Conservation (phyloP, 169 alveolate genomes). For the Plasmodium reichenowi region DNA sequence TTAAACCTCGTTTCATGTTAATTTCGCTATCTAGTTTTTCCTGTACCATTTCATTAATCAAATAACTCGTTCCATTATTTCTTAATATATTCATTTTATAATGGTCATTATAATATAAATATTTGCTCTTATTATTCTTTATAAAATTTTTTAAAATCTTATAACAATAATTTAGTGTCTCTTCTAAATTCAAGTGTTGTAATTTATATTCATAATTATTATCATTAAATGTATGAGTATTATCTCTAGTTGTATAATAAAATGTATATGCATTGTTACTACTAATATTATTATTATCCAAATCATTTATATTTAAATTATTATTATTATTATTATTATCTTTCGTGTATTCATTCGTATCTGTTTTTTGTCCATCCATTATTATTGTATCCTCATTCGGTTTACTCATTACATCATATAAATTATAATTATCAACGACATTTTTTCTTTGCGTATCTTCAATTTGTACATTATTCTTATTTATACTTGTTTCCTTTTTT, state of each 20-base stretch:
- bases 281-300: background rate
- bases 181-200: constrained; percentile 59
- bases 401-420: background rate
- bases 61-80: too few species aligned
- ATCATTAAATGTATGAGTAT: background rate
- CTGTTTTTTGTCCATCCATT: background rate
- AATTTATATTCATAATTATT: constrained; percentile 4
- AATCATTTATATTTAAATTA: background rate
- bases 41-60: too few species aligned
- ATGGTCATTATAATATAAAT: constrained; percentile 39
- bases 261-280: background rate
- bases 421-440: background rate
- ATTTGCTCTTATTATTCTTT: constrained; percentile 20
- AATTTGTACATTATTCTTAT: background rate
- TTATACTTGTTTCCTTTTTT: constrained; percentile 26
- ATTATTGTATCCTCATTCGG: background rate
- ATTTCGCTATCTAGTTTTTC: background rate
- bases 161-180: constrained; percentile 67
- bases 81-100: background rate
- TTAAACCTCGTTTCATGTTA: background rate
- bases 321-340: background rate
- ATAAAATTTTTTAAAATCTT: constrained; percentile 33
- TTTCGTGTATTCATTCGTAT: background rate
- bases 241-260: background rate
- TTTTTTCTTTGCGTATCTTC: constrained; percentile 4